Evolutionary conservation across 140 eudicot genomes (phyloP).

Genomic region (Ambrosia hybrid): DNA sequence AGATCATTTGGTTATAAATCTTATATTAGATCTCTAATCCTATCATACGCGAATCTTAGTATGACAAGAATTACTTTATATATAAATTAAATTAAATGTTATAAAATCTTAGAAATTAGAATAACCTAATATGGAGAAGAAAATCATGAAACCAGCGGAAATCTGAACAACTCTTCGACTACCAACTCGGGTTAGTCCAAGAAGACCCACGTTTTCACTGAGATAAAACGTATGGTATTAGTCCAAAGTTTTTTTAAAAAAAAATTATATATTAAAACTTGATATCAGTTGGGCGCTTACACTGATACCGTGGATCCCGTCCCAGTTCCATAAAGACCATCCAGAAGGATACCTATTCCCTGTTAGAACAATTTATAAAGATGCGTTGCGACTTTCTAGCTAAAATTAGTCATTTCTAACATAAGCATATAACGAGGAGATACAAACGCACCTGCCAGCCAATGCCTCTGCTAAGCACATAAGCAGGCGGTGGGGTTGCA

Average conservation of each 20-base stretch:
- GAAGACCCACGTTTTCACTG: constrained; percentile 93
- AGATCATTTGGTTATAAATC: not conserved
- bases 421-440: not conserved
- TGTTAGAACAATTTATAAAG: constrained; percentile 27
- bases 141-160: constrained; percentile 98
- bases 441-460: constrained; percentile 93
- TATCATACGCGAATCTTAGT: constrained; percentile 2
- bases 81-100: not conserved
- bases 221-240: constrained; percentile 4
- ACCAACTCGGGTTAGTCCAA: constrained; percentile 95
- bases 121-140: constrained; percentile 87
- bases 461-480: constrained; percentile 95
- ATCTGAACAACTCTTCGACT: constrained; percentile 97
- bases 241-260: no score
- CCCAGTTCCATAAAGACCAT: constrained; percentile 91
- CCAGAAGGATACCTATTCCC: constrained; percentile 93
- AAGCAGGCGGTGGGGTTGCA: constrained; percentile 99
- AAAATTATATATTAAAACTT: not conserved
- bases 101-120: not conserved
- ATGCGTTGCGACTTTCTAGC: not conserved
- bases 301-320: constrained; percentile 93
- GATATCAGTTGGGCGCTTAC: constrained; percentile 44
- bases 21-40: constrained; percentile 2
- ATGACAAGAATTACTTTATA: not conserved
- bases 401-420: constrained; percentile 4